Conservation (phyloP, 2,329 filamentous ascomycete genomes). For the Sordariomycetes sp. region DNA sequence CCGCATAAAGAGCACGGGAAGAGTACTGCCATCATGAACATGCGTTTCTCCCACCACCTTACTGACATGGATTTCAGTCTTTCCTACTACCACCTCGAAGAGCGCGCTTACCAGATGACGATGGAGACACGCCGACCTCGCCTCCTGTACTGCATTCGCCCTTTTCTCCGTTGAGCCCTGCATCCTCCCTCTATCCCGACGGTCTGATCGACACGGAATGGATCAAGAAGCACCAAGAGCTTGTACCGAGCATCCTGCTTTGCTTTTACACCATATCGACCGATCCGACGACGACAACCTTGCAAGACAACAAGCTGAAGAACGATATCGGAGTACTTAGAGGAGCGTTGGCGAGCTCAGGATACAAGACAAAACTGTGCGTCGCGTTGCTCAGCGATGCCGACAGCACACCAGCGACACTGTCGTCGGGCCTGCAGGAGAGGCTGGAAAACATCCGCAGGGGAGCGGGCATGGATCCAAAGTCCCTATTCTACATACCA, state of each 20-base stretch:
- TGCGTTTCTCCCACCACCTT: neutral
- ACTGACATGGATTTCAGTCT: slow-evolving; percentile 31
- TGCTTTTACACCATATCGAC: slow-evolving; percentile 72
- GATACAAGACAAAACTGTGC: slow-evolving; percentile 69
- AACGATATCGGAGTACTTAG: slow-evolving; percentile 75
- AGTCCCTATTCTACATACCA: slow-evolving; percentile 77
- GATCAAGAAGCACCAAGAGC: slow-evolving; percentile 80
- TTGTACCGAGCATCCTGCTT: slow-evolving; percentile 71
- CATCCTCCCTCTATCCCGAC: slow-evolving; percentile 79
- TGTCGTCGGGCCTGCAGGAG: slow-evolving; percentile 61
- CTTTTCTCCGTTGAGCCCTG: slow-evolving; percentile 79
- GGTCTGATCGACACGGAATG: slow-evolving; percentile 75
- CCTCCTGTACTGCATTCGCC: slow-evolving; percentile 71
- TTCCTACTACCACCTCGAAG: slow-evolving; percentile 48
- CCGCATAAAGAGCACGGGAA: slow-evolving; percentile 64
- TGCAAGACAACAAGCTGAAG: slow-evolving; percentile 83
- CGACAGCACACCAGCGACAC: slow-evolving; percentile 16
- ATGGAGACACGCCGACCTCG: slow-evolving; percentile 36
- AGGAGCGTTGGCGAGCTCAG: slow-evolving; percentile 54
- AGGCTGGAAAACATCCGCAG: slow-evolving; percentile 71
- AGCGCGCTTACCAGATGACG: slow-evolving; percentile 41
- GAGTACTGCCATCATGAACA: slow-evolving; percentile 46
- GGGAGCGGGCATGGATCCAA: slow-evolving; percentile 72
- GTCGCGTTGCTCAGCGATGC: slow-evolving; percentile 44
- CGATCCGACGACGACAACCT: slow-evolving; percentile 62